A percentile compares a stretch with the other conserved stretches of the same genome.
These are phyloP conservation scores for Fusarium citri DNA, from an alignment of 2,329 filamentous ascomycete genomes.

Conservation along the genomic window DNA sequence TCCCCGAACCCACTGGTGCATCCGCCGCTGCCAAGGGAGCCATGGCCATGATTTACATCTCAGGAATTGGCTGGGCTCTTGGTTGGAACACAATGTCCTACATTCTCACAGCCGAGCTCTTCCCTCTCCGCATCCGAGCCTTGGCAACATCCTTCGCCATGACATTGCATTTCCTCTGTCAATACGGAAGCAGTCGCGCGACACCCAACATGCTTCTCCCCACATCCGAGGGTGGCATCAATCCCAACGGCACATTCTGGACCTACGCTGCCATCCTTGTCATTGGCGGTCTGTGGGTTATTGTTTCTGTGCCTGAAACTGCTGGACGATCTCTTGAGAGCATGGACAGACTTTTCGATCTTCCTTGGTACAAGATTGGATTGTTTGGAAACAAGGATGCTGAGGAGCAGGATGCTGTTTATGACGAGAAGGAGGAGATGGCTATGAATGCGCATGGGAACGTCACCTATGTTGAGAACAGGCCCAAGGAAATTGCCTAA, in stretches of 20 bases:
- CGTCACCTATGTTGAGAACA: constrained; percentile 18
- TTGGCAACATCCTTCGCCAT: constrained; percentile 20
- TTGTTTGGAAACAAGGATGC: constrained; percentile 23
- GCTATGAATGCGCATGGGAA: constrained; percentile 6
- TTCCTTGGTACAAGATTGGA: constrained; percentile 23
- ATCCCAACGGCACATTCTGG: constrained; percentile 20
- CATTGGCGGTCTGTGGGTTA: constrained; percentile 10
- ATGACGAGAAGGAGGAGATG: constrained; percentile 11
- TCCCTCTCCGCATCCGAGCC: constrained; percentile 25
- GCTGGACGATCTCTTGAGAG: constrained; percentile 22
- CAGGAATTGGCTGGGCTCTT: constrained; percentile 34
- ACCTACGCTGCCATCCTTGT: constrained; percentile 14
- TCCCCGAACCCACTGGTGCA: not conserved
- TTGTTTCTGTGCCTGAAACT: constrained; percentile 15
- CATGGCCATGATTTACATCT: constrained; percentile 30
- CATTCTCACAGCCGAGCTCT: constrained; percentile 28
- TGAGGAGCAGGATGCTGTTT: constrained; percentile 21
- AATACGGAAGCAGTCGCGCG: constrained; percentile 20
- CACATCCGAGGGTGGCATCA: constrained; percentile 11
- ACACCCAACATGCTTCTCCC: constrained; percentile 17
- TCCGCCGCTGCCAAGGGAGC: constrained; percentile 6
- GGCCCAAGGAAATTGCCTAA: constrained; percentile 4
- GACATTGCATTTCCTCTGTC: constrained; percentile 19
- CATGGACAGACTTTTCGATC: constrained; percentile 23
- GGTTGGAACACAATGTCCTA: constrained; percentile 36